Conservation (phyloP, 73 alveolate genomes). For the Effrenium voratum region DNA sequence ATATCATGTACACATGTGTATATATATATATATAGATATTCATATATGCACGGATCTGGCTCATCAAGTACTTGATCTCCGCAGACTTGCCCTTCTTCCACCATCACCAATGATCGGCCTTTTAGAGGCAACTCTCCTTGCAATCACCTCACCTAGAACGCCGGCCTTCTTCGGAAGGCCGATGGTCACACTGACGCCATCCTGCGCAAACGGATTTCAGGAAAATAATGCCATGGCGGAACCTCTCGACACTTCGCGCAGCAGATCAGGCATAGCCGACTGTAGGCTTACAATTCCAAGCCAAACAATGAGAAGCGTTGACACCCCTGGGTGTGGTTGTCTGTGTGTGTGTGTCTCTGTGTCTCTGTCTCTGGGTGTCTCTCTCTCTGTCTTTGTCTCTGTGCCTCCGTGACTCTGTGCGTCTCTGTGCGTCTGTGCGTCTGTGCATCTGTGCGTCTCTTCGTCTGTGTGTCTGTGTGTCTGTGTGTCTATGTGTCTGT, state of each 20-base stretch:
- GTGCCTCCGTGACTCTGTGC: too few relatives aligned
- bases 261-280: neutral
- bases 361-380: too few relatives aligned
- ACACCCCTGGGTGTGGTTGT: too few relatives aligned
- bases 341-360: too few relatives aligned
- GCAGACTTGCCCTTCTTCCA: neutral
- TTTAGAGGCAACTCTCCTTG: neutral
- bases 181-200: slow-evolving; percentile 61
- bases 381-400: too few relatives aligned
- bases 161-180: slow-evolving; percentile 45
- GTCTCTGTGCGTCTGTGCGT: too few relatives aligned
- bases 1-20: neutral
- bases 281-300: neutral
- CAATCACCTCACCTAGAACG: neutral
- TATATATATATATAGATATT: too few relatives aligned
- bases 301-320: too few relatives aligned
- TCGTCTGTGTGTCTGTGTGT: too few relatives aligned
- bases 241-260: neutral
- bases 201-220: too few relatives aligned
- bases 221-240: neutral
- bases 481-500: too few relatives aligned
- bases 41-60: neutral
- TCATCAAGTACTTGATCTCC: neutral
- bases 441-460: too few relatives aligned
- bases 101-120: neutral